Conservation (phyloP, 805 yeast genomes). For the Saturnispora sanitii region DNA sequence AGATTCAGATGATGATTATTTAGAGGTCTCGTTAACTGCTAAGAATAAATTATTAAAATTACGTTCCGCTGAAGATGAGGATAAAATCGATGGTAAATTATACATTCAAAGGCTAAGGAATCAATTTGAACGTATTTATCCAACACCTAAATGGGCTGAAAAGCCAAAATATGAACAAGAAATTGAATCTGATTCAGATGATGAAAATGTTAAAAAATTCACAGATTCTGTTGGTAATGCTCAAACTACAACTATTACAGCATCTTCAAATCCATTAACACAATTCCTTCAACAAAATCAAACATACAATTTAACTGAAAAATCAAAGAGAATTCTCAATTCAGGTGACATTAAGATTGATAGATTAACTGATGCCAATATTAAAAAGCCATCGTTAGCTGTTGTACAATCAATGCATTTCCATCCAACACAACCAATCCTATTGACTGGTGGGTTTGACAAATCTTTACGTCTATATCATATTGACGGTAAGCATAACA, state of each 20-base stretch:
- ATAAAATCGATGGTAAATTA: constrained; percentile 25
- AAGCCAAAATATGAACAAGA: constrained; percentile 44
- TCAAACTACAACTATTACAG: constrained; percentile 15
- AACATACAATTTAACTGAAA: constrained; percentile 20
- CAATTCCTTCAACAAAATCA: constrained; percentile 27
- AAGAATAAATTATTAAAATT: constrained; percentile 62
- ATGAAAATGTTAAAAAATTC: constrained; percentile 8
- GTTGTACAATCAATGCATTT: constrained; percentile 81
- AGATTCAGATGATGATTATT: constrained; percentile 83
- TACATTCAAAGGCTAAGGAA: constrained; percentile 34
- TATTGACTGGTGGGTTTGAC: constrained; percentile 90
- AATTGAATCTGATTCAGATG: constrained; percentile 12
- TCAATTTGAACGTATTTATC: constrained; percentile 64
- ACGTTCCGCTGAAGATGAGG: constrained; percentile 40
- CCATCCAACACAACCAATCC: constrained; percentile 75
- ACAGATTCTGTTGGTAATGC: constrained; percentile 13
- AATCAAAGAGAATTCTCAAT: constrained; percentile 50
- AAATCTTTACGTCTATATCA: constrained; percentile 79
- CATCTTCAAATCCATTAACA: constrained; percentile 25
- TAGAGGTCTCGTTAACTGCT: constrained; percentile 48
- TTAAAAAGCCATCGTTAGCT: constrained; percentile 54
- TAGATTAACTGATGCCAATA: constrained; percentile 83
- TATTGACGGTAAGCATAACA: constrained; percentile 78
- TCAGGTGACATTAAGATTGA: constrained; percentile 62
- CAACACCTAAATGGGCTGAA: constrained; percentile 76